These are phyloP conservation scores for Neofusicoccum parvum DNA, from an alignment of 2,329 filamentous ascomycete species.

Conservation along the genomic window DNA sequence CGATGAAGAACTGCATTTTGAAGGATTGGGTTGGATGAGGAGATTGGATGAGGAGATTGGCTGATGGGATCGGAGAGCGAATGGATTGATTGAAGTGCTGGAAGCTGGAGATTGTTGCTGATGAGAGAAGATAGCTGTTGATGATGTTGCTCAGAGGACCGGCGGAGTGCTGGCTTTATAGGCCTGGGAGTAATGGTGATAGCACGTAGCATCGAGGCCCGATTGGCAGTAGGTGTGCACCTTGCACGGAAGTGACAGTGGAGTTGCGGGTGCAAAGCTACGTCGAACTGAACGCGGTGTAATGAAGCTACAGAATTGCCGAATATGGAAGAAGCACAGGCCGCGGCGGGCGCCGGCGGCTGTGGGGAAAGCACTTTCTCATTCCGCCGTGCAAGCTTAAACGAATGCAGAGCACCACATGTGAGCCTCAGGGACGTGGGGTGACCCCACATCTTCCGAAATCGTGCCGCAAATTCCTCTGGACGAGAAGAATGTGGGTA, in stretches of 20 bases:
- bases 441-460: not conserved
- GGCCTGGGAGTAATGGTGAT: too few species aligned
- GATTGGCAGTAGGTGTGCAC: too few species aligned
- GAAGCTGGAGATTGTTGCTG: not conserved
- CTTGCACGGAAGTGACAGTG: too few species aligned
- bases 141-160: not conserved
- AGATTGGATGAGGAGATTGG: not conserved
- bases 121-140: constrained; percentile 6
- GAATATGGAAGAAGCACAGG: not conserved
- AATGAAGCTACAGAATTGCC: not conserved
- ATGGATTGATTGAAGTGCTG: not conserved
- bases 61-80: not conserved
- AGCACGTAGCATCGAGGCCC: too few species aligned
- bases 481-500: not conserved
- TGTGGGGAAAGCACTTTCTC: not conserved
- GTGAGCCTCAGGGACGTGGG: too few species aligned
- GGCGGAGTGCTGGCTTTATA: not conserved
- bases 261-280: too few species aligned
- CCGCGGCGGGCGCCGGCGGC: not conserved
- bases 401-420: not conserved
- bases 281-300: not conserved
- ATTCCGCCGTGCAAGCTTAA: not conserved
- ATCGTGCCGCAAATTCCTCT: not conserved
- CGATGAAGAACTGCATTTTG: constrained; percentile 8
- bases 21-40: not conserved